These are phyloP conservation scores for Olyra latifolia DNA, from an alignment of 176 grass and related monocot species.

Conservation along the genomic window DNA sequence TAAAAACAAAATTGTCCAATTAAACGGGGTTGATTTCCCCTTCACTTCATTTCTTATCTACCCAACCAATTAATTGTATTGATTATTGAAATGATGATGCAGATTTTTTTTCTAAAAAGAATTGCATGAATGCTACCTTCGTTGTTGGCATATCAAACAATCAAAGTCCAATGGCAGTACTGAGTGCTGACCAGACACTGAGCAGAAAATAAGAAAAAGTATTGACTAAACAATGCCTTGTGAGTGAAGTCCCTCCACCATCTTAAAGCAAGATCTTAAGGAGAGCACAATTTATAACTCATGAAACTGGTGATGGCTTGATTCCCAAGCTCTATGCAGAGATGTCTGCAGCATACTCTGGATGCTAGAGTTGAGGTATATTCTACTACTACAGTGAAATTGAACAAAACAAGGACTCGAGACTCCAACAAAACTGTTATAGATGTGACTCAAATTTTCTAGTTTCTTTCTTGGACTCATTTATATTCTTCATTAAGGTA, in stretches of 20 bases:
- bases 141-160: slow-evolving; percentile 34
- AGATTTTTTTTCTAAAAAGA: background rate
- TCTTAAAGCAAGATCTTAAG: slow-evolving; percentile 26
- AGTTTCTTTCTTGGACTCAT: background rate
- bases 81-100: slow-evolving; percentile 6
- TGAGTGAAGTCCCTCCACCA: slow-evolving; percentile 16
- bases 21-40: background rate
- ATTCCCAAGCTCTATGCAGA: slow-evolving; percentile 20
- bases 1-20: slow-evolving; percentile 13
- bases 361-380: background rate
- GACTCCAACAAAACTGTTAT: background rate
- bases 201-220: slow-evolving; percentile 6
- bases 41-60: slow-evolving; percentile 17
- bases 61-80: slow-evolving; percentile 35
- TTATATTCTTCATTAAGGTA: slow-evolving; percentile 10
- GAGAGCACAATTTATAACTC: slow-evolving; percentile 5
- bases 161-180: slow-evolving; percentile 24
- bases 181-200: slow-evolving; percentile 12
- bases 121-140: background rate
- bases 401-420: background rate
- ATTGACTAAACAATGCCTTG: slow-evolving; percentile 16
- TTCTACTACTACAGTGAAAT: background rate
- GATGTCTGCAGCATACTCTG: background rate
- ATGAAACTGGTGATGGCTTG: slow-evolving; percentile 22
- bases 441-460: background rate